Conservation (phyloP, 2,329 filamentous ascomycete species). For the Neocatenulostroma microsporum region DNA sequence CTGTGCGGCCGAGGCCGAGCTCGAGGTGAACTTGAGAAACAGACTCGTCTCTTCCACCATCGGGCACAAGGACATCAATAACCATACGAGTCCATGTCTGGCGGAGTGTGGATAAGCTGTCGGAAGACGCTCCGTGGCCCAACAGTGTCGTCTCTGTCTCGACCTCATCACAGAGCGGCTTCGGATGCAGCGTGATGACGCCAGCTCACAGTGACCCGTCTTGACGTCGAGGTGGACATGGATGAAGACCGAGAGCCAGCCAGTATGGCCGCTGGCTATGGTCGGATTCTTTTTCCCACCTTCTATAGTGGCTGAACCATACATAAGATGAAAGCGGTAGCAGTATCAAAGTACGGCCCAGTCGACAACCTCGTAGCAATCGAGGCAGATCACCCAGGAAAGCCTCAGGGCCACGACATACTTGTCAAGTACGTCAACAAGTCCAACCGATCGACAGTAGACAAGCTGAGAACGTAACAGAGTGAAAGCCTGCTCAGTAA, state of each 20-base stretch:
- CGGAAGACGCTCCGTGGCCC: too few relatives aligned
- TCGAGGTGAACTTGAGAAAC: too few relatives aligned
- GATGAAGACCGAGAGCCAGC: not conserved
- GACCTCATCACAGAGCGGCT: too few relatives aligned
- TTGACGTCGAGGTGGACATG: not conserved
- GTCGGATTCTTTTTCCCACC: not conserved
- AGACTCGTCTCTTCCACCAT: too few relatives aligned
- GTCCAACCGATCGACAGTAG: not conserved
- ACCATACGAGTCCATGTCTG: too few relatives aligned
- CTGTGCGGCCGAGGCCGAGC: too few relatives aligned
- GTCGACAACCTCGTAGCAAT: slow-evolving; percentile 23
- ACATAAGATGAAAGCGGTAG: slow-evolving; percentile 29
- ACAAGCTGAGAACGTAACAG: slow-evolving; percentile 15
- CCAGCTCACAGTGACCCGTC: not conserved
- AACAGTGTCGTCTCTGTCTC: too few relatives aligned
- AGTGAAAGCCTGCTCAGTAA: slow-evolving; percentile 33
- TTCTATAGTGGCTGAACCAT: too few relatives aligned
- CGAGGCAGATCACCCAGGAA: slow-evolving; percentile 26
- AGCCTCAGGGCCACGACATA: slow-evolving; percentile 29
- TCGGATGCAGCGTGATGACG: too few relatives aligned
- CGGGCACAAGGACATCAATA: too few relatives aligned
- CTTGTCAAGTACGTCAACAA: slow-evolving; percentile 25
- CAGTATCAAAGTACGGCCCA: slow-evolving; percentile 24
- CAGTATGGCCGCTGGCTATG: not conserved
- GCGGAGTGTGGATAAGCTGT: too few relatives aligned